Percentiles rank a stretch among this genome's conserved stretches.
These are phyloP conservation scores for Glycine latifolia DNA, from an alignment of 306 rosid species.

Conservation along the genomic window DNA sequence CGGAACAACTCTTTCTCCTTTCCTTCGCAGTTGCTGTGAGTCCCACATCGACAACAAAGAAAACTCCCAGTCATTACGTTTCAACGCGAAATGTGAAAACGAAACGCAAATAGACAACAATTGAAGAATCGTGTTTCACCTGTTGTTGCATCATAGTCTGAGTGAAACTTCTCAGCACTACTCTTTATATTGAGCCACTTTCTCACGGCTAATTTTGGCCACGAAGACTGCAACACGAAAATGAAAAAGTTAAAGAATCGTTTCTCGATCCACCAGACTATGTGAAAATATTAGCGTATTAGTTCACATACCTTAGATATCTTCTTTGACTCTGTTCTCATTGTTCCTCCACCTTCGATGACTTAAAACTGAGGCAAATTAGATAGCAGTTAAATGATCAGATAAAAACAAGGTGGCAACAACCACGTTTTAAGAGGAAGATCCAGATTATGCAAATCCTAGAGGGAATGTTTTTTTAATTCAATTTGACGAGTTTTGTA, in stretches of 20 bases:
- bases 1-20: constrained; percentile 76
- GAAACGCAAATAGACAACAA: background rate
- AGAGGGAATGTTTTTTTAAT: constrained; percentile 2
- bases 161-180: constrained; percentile 54
- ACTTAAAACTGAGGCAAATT: constrained; percentile 37
- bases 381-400: constrained; percentile 8
- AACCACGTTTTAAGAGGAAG: constrained; percentile 1
- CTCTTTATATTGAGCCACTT: constrained; percentile 73
- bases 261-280: background rate
- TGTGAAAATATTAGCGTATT: background rate
- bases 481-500: background rate
- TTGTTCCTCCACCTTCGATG: constrained; percentile 52
- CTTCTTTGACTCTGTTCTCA: constrained; percentile 63
- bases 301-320: constrained; percentile 54
- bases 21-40: constrained; percentile 52
- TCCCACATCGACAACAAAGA: constrained; percentile 13
- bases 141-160: constrained; percentile 50
- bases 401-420: constrained; percentile 14
- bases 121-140: constrained; percentile 44
- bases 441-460: constrained; percentile 46
- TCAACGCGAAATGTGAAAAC: constrained; percentile 22
- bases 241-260: background rate
- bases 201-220: constrained; percentile 60
- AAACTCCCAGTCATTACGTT: background rate
- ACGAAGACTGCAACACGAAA: constrained; percentile 55